phyloP scores from a whole-genome alignment of 768 basidiomycete species.

The Pleurotus citrinopileatus region DNA sequence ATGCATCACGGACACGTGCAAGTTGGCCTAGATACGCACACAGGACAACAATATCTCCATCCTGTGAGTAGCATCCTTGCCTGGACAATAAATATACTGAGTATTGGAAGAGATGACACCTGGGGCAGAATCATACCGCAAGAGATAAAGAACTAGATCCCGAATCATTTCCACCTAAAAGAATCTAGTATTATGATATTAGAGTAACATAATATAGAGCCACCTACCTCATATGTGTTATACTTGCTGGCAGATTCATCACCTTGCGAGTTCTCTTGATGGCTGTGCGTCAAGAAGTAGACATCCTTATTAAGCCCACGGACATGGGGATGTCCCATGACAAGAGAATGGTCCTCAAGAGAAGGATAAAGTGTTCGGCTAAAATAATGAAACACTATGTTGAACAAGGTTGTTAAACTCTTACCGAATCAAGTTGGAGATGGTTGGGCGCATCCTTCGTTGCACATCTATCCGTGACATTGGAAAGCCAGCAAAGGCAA shows the following conservation, averaged over 20 bases:
- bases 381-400: neutral
- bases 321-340: conserved; percentile 49
- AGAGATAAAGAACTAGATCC: conserved; percentile 41
- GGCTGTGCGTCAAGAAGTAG: conserved; percentile 63
- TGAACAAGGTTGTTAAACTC: neutral
- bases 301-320: conserved; percentile 62
- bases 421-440: conserved; percentile 60
- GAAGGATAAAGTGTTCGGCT: conserved; percentile 61
- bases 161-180: conserved; percentile 40
- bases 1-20: conserved; percentile 35
- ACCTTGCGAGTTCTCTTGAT: conserved; percentile 55
- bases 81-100: conserved; percentile 16
- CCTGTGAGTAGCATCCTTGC: conserved; percentile 41
- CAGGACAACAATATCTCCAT: conserved; percentile 46
- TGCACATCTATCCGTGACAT: conserved; percentile 76
- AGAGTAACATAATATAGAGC: neutral
- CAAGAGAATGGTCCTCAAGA: conserved; percentile 55
- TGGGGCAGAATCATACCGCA: too few species aligned
- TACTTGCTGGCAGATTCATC: conserved; percentile 67
- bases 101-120: conserved; percentile 1
- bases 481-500: conserved; percentile 49
- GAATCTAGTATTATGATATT: conserved; percentile 4
- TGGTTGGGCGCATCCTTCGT: conserved; percentile 70
- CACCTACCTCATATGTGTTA: conserved; percentile 65
- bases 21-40: conserved; percentile 48